Percentiles rank a stretch among this genome's conserved stretches.
Conservation (phyloP, 2,329 filamentous ascomycete species). For the Colletotrichum sp. region DNA sequence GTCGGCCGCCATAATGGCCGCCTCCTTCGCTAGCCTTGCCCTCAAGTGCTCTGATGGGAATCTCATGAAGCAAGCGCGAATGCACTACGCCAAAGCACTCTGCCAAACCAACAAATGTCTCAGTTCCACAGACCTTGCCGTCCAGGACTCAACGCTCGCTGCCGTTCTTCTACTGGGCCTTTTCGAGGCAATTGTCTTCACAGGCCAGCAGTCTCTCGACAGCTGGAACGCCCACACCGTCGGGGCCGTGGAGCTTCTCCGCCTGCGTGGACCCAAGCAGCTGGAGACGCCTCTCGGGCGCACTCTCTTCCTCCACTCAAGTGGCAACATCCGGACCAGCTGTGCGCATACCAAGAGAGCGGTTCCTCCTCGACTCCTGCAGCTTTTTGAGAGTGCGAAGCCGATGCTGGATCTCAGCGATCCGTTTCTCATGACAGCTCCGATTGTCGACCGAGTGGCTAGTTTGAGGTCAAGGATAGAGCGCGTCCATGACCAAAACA, state of each 20-base stretch:
- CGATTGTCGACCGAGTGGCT: slow-evolving; percentile 24
- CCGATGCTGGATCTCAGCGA: slow-evolving; percentile 19
- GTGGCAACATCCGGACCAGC: slow-evolving; percentile 30
- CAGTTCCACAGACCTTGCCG: slow-evolving; percentile 18
- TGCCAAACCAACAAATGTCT: slow-evolving; percentile 19
- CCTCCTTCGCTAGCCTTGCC: slow-evolving; percentile 28
- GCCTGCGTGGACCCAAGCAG: slow-evolving; percentile 27
- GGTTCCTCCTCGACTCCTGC: slow-evolving; percentile 25
- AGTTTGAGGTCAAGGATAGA: slow-evolving; percentile 19
- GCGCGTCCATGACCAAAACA: background rate
- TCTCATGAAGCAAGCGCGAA: slow-evolving; percentile 24
- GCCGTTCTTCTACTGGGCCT: slow-evolving; percentile 31
- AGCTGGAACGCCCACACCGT: slow-evolving; percentile 30
- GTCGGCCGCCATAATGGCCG: slow-evolving; percentile 26
- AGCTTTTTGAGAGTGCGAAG: slow-evolving; percentile 15
- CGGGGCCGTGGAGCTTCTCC: slow-evolving; percentile 29
- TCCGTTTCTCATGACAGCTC: slow-evolving; percentile 15
- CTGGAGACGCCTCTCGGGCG: slow-evolving; percentile 24
- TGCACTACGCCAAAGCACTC: slow-evolving; percentile 25
- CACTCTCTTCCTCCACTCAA: slow-evolving; percentile 27
- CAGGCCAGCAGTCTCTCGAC: slow-evolving; percentile 25
- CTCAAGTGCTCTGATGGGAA: slow-evolving; percentile 9
- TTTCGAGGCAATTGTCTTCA: slow-evolving; percentile 31
- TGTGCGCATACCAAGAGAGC: slow-evolving; percentile 27
- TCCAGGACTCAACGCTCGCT: slow-evolving; percentile 29